Base-by-base conservation (phyloP, 2,329 filamentous ascomycete species). In the Leptographium wingfieldii region DNA sequence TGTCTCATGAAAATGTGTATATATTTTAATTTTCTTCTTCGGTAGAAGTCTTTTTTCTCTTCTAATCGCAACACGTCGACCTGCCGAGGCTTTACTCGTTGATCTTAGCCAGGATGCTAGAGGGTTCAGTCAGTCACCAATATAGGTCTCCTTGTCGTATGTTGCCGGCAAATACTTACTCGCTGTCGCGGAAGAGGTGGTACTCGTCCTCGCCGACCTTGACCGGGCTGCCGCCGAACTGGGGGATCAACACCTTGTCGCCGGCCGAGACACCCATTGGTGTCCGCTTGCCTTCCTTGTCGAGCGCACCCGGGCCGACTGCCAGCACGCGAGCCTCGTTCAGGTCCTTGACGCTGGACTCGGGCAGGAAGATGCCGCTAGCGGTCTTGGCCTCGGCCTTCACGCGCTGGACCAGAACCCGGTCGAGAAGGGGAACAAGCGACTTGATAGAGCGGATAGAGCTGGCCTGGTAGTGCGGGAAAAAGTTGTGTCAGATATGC, bases 141-240 rank as follows among this genome's bases (percentile, higher is more conserved):
- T 25, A 29, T 3, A 7, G 1, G 19, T 48, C 16, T 19, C 10
- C 31, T 7, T 6, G 38, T 4, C 12, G 5, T 7, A 29, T 14
- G 55, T 11, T 14, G 22, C 48, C 22, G 27, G 25, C 0, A 5
- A 66, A 53, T 58, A 87, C 92, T 77, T 86, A 97, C 92, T 99
- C 94, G 80, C 91, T 88, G 77, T 99, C 94, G 70, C 94, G 84
- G 87, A 96, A 99, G 66, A 99, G 85, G 65, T 88, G 85, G 80
- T 84, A 97, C 79, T 99, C 94, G 67, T 97, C 91, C 69, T 99
- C 92, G 68, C 92, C 94, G 68, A 97, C 90, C 84, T 97, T 97
- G 74, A 99, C 86, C 65, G 92, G 87, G 71, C 87, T 94, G 65
- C 94, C 94, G 70, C 94, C 94, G 71, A 87, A 99, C 90, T 95